These are phyloP conservation scores for Saccharomycopsis olivae DNA, from an alignment of 805 yeast genomes.

Conservation along the genomic window DNA sequence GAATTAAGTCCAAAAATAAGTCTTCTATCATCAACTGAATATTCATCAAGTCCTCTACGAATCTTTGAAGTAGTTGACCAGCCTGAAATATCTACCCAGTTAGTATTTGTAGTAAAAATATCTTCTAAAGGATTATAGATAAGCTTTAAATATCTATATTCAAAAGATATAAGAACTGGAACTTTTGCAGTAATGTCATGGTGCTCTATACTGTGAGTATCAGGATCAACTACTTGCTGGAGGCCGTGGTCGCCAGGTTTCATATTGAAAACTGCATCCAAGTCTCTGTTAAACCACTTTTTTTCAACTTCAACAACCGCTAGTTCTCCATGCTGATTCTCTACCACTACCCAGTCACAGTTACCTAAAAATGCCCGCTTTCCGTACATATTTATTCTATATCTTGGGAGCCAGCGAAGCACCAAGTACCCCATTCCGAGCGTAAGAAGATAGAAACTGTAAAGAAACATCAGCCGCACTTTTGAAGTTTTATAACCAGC, in stretches of 20 bases:
- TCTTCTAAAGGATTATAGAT: constrained; percentile 84
- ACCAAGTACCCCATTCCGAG: constrained; percentile 65
- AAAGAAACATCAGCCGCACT: constrained; percentile 37
- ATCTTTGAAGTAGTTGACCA: constrained; percentile 57
- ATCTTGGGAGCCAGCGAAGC: constrained; percentile 79
- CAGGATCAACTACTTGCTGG: constrained; percentile 19
- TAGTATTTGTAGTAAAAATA: constrained; percentile 68
- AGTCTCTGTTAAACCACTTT: constrained; percentile 54
- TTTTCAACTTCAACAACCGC: constrained; percentile 45
- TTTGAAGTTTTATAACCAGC: constrained; percentile 70
- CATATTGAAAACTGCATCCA: constrained; percentile 53
- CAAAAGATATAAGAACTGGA: constrained; percentile 59
- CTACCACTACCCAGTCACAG: constrained; percentile 89
- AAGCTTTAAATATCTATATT: constrained; percentile 74
- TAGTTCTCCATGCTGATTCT: constrained; percentile 87
- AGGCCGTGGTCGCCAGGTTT: constrained; percentile 20
- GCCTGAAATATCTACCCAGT: constrained; percentile 66
- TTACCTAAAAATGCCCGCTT: constrained; percentile 55
- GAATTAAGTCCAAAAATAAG: constrained; percentile 70
- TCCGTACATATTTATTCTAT: constrained; percentile 60
- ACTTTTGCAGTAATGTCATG: constrained; percentile 26
- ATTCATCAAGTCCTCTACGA: constrained; percentile 59
- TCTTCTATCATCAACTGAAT: constrained; percentile 54
- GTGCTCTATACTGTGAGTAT: constrained; percentile 20
- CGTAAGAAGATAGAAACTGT: constrained; percentile 43